Evolutionary conservation across 2,329 filamentous ascomycete species (phyloP).

Genomic region (Pestalotiopsis fici): DNA sequence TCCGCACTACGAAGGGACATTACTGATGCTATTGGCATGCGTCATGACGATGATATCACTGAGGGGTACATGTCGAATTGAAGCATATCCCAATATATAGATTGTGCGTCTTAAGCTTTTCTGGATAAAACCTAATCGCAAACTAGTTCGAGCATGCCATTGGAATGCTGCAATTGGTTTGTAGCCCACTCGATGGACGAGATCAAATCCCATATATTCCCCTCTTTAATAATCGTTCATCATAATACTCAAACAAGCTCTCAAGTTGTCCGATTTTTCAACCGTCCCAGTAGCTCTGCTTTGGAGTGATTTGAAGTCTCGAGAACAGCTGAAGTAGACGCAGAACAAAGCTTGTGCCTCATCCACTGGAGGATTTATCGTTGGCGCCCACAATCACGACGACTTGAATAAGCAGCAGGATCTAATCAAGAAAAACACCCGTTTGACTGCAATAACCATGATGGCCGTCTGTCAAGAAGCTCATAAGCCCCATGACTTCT

Average conservation of each 20-base stretch:
- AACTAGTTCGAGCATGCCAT: neutral
- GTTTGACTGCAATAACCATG: neutral
- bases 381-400: no score
- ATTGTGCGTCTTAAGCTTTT: neutral
- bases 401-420: no score
- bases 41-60: neutral
- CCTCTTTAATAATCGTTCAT: neutral
- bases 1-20: neutral
- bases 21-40: neutral
- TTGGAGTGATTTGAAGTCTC: no score
- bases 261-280: no score
- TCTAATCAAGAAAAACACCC: neutral
- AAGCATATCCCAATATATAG: neutral
- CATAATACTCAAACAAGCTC: no score
- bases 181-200: neutral
- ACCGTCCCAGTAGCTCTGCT: no score
- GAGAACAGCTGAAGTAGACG: no score
- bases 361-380: no score
- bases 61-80: neutral
- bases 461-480: neutral
- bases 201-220: neutral
- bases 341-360: no score
- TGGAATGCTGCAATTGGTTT: neutral
- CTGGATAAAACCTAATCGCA: neutral
- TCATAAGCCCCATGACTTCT: slow-evolving; percentile 40